Evolutionary conservation across 345 rosid genomes (phyloP), one percentile per base, ranked within the genome.

Genomic region (Citrus glauca): DNA sequence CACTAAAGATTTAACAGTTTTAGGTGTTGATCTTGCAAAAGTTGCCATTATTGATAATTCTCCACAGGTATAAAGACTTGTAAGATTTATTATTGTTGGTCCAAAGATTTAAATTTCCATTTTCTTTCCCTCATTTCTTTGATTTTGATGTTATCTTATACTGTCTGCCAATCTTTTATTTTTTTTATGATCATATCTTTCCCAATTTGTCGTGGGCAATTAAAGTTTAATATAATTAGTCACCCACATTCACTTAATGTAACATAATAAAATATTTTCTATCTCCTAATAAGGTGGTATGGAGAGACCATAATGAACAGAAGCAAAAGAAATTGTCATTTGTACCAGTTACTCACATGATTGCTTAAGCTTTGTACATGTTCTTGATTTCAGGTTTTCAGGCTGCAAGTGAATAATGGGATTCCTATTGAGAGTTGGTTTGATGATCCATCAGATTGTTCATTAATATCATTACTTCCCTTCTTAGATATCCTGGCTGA

Each of bases 361-460:
- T 75, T 65, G 45, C 72, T 69, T 37, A 65, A 57, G 63, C 76
- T 30, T 59, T 72, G 24, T 77, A 78, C 7, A 63, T 71, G 72
- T 71, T 67, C 57, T 71, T 76, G 79, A 56, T 89, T 89, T 82
- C 90, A 94, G 97, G 97, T 91, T 72, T 94, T 90, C 91, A 91
- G 93, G 84, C 86, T 92, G 93, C 99, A 96, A 85, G 88, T 92
- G 77, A 89, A 91, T 85, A 96, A 96, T 64, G 99, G 97, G 81
- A 96, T 94, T 83, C 99, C 99, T 59, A 96, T 96, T 75, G 88
- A 88, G 90, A 96, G 99, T 86, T 94, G 98, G 99, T 94, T 88
- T 56, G 90, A 89, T 84, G 99, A 96, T 81, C 92, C 95, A 78
- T 86, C 87, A n/a, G 99, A 96, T 89, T 81, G 87, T 77, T 94